A percentile compares a stretch with the other conserved stretches of the same genome.
phyloP scores from a whole-genome alignment of 176 grass and related monocot species.

The Urochloa ruziziensis region DNA sequence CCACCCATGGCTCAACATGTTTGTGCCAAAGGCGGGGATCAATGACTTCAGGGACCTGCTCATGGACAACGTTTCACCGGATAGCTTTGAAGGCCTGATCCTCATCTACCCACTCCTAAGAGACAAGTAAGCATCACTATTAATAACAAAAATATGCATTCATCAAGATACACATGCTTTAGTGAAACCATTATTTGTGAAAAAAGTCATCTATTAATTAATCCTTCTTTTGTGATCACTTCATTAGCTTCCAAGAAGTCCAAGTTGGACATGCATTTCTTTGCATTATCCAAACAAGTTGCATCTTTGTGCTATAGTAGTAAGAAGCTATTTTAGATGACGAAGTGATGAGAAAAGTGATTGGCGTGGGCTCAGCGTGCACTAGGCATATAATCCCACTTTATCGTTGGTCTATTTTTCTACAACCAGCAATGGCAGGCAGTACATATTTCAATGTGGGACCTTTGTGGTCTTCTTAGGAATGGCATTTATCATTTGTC shows the following conservation, averaged over 20 bases:
- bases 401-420: constrained; percentile 16
- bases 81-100: constrained; percentile 79
- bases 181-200: constrained; percentile 24
- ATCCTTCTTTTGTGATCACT: constrained; percentile 22
- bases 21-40: constrained; percentile 86
- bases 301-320: not conserved
- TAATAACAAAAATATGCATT: constrained; percentile 17
- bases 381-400: constrained; percentile 1
- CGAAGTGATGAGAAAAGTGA: not conserved
- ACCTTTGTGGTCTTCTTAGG: not conserved
- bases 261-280: constrained; percentile 30
- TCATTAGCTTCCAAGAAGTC: constrained; percentile 44
- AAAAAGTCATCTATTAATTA: constrained; percentile 14
- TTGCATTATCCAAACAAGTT: constrained; percentile 42
- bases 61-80: constrained; percentile 64
- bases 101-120: constrained; percentile 92
- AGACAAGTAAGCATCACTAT: constrained; percentile 73
- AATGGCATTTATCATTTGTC: constrained; percentile 20
- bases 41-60: constrained; percentile 59
- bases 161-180: constrained; percentile 29
- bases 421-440: not conserved
- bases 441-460: constrained; percentile 5
- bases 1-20: constrained; percentile 99
- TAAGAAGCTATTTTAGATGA: constrained; percentile 4
- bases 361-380: not conserved